Percentiles rank a stretch among this genome's conserved stretches.
phyloP scores from a whole-genome alignment of 2,329 filamentous ascomycete genomes.

The Pezicula carpinea region DNA sequence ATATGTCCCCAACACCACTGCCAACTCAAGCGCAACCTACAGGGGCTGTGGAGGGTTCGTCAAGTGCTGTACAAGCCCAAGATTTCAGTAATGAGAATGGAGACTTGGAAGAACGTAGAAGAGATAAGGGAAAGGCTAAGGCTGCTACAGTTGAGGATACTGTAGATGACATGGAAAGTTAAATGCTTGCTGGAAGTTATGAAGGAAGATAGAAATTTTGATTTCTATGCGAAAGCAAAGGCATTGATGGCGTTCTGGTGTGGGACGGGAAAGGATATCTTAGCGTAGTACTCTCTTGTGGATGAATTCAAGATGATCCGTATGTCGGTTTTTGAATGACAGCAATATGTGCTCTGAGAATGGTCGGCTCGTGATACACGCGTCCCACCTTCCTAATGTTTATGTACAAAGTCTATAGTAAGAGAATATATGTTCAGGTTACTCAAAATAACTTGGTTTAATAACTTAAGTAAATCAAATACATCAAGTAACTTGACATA shows the following conservation, averaged over 20 bases:
- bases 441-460: no score
- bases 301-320: background rate
- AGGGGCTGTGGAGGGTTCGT: background rate
- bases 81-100: conserved; percentile 5
- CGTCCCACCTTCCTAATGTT: no score
- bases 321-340: no score
- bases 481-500: no score
- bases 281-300: background rate
- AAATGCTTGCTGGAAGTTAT: background rate
- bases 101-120: conserved; percentile 12
- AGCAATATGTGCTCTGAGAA: no score
- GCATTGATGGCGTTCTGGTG: background rate
- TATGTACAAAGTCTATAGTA: no score
- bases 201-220: background rate
- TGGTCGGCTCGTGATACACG: no score
- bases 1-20: no score
- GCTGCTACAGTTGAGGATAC: conserved; percentile 44
- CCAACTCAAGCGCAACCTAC: background rate
- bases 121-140: conserved; percentile 39
- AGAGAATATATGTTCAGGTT: no score
- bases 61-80: conserved; percentile 3
- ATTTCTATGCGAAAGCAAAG: background rate
- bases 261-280: background rate
- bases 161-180: conserved; percentile 31
- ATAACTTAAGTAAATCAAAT: no score